Base-by-base conservation (phyloP, 495 filamentous ascomycete genomes). In the Aspergillus mulundensis region DNA sequence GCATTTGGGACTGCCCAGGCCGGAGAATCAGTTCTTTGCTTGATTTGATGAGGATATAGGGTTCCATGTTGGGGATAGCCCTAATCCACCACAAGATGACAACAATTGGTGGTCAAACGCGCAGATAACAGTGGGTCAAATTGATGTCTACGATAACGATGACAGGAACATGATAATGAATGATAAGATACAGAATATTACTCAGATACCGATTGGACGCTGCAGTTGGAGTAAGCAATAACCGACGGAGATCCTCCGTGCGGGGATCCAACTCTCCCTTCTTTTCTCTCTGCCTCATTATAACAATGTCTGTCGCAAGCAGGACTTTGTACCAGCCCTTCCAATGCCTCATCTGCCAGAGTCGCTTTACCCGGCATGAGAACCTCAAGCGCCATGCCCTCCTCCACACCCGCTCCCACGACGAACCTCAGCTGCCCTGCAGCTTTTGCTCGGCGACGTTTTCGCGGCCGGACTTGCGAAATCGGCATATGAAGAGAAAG, bases 1-100 rank as follows among this genome's bases (percentile, higher is more conserved):
- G 61, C 79, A 82, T 58, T 65, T 79, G 36, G 79, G 79, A 7
- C 67, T 83, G 19, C 67, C 72, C 23, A 67, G 78, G 18, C 79
- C 78, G 14, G 61, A 67, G 57, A 83, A 82, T 54, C 71, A 67
- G 19, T 83, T 80, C 64, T 83, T 81, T 39, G 25, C 23, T 5
- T 38, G 34, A 38, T 38, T 8, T 8, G 7, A 3, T 38, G 34
- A 38, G 12, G 34, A 38, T 30, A 30, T 30, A 30, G 28, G 28
- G 28, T 30, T n/a, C n/a, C n/a, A n/a, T n/a, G n/a, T 10, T 30
- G 28, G 10, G 10, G 28, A 36, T 36, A 36, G 12, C 6, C 6
- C 32, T 7, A 36, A 7, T 36, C 32, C 11, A 14, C 32, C 19
- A 10, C 1, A 43, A 19, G 40, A 43, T 19, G 19, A 43, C n/a